These are phyloP conservation scores for Nidularia sp. DNA, from an alignment of 768 basidiomycete species.

Conservation along the genomic window DNA sequence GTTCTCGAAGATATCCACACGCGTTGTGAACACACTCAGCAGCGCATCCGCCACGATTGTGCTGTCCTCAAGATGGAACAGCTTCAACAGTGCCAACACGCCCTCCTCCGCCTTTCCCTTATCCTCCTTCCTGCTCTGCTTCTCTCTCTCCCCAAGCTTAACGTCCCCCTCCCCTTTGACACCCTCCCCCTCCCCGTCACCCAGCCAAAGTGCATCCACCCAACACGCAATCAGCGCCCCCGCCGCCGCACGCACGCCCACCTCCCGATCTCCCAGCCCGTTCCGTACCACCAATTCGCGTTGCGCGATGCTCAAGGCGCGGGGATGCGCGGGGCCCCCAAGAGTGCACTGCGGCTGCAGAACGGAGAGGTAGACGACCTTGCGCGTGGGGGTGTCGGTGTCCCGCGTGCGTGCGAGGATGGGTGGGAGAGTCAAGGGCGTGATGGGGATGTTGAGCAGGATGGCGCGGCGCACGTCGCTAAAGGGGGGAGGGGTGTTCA, in stretches of 20 bases:
- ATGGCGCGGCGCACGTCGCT: slow-evolving; percentile 87
- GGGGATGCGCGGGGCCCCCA: slow-evolving; percentile 55
- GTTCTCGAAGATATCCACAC: slow-evolving; percentile 60
- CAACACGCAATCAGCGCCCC: slow-evolving; percentile 69
- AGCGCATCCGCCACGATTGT: slow-evolving; percentile 73
- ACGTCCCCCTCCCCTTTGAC: slow-evolving; percentile 5
- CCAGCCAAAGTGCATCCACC: slow-evolving; percentile 56
- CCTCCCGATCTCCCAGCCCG: slow-evolving; percentile 85
- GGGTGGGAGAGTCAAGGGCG: slow-evolving; percentile 48
- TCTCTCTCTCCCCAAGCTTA: slow-evolving; percentile 1
- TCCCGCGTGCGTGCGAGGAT: slow-evolving; percentile 81
- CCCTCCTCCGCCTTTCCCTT: slow-evolving; percentile 21
- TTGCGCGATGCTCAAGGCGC: slow-evolving; percentile 63
- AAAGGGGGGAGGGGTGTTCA: not conserved
- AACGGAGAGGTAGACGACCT: slow-evolving; percentile 61
- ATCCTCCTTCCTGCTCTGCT: no score
- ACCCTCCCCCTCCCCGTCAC: slow-evolving; percentile 30
- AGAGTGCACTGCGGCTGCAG: slow-evolving; percentile 38
- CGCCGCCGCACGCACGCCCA: slow-evolving; percentile 66
- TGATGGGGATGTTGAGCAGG: slow-evolving; percentile 66
- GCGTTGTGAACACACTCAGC: slow-evolving; percentile 62
- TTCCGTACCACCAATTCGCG: slow-evolving; percentile 75
- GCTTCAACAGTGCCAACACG: slow-evolving; percentile 43
- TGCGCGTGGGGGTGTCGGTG: slow-evolving; percentile 69
- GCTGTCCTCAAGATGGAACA: slow-evolving; percentile 58